Conservation (phyloP, 192 early-diverging fungal species). For the Umbelopsis isabellina region DNA sequence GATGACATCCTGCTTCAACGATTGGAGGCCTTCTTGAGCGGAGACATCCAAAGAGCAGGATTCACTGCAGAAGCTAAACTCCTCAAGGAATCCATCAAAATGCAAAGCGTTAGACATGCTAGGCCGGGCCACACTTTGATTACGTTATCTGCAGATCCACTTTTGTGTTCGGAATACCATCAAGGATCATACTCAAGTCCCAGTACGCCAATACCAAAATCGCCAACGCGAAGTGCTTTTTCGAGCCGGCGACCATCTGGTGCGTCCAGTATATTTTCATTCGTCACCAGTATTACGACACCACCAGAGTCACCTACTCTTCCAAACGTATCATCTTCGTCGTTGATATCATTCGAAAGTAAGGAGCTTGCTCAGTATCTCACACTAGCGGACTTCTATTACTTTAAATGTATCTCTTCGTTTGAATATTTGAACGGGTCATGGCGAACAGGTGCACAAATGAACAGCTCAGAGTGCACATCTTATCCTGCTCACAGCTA, state of each 20-base stretch:
- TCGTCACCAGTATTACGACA: constrained; percentile 27
- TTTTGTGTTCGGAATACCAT: background rate
- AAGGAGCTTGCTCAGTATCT: constrained; percentile 42
- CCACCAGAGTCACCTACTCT: constrained; percentile 33
- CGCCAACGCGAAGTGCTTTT: background rate
- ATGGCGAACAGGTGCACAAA: constrained; percentile 22
- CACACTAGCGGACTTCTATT: constrained; percentile 47
- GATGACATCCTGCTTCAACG: constrained; percentile 42
- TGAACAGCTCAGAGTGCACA: background rate
- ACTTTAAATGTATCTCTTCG: constrained; percentile 40
- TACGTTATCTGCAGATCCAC: constrained; percentile 12
- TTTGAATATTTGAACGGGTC: constrained; percentile 34
- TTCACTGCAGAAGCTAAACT: constrained; percentile 44
- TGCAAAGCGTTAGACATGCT: background rate
- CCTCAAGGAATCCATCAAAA: constrained; percentile 12
- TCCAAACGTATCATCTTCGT: background rate
- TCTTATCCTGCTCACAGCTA: constrained; percentile 19
- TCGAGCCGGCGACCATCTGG: constrained; percentile 17
- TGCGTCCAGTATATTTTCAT: constrained; percentile 29
- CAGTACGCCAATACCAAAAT: background rate
- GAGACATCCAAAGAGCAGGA: constrained; percentile 42
- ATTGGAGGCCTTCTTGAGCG: constrained; percentile 53
- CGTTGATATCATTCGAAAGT: constrained; percentile 18
- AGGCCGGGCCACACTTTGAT: constrained; percentile 7
- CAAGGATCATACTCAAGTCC: background rate